Evolutionary conservation across 2,329 filamentous ascomycete species (phyloP), one percentile per base, ranked within the genome.

Genomic region (Didymellaceae sp.): DNA sequence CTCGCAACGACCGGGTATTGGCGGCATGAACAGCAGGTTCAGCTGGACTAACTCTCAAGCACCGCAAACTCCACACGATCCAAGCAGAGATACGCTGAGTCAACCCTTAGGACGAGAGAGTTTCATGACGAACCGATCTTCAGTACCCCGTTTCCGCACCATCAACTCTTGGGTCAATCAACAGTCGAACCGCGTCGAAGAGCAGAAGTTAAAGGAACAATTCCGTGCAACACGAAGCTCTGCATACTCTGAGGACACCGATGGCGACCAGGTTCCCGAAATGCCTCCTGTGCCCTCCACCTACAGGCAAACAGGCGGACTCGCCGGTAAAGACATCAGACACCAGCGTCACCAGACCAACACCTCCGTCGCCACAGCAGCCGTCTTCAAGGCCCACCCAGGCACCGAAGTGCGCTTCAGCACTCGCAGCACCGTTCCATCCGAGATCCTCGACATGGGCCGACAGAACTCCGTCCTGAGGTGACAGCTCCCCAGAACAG

Each of bases 21-120:
- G 55, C 11, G 65, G 62, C 6, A 68, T 71, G 45, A 53, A 62
- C 33, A 68, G 64, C 43, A 53, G 66, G 24, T 75, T 75, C 59
- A 73, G 70, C 53, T 74, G 72, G 72, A 75, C 72, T 5, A 74
- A 75, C 42, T 72, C 71, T 1, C 65, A 74, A 26, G 71, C 71
- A 17, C 67, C 73, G 21, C 69, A 73, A 48, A 74, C 73, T 10
- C 72, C 73, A 0, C 62, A 67, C n/a, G 70, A 71, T 16, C 48
- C 64, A 5, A 57, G 45, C 2, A 62, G 63, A 18, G 68, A 72
- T 46, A 66, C 65, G 8, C 53, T 59, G 24, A 58, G 55, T 3
- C 57, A 63, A 26, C 54, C 55, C n/a, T 24, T 53, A 9, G 48
- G 64, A 18, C 68, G 68, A 14, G 70, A 72, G n/a, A 70, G 65